Evolutionary conservation across 768 basidiomycete species (phyloP), one percentile per base, ranked within the genome.

Genomic region (Coprinopsis sp.): DNA sequence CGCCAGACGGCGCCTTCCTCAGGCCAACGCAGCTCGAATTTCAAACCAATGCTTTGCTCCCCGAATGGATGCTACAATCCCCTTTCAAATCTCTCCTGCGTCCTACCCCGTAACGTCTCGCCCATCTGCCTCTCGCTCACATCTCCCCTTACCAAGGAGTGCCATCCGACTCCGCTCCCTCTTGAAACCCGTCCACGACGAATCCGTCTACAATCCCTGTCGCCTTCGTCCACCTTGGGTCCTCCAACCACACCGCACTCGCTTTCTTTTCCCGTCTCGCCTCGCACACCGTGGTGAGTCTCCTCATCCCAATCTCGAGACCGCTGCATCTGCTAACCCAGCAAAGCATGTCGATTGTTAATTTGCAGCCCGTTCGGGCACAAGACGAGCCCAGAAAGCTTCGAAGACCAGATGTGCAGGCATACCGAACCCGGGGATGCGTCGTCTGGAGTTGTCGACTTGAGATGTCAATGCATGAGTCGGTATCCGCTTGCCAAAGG

Each of bases 361-460:
- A 77, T 7, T 79, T 84, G 27, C 78, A 81, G 3, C 94, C 95
- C 8, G n/a, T 98, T 98, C 60, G 83, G 79, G 4, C 86, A 94
- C 64, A 98, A 98, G 61, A 96, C 94, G 66, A 71, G 78, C 14
- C 93, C 96, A 65, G 93, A 98, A 71, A 98, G 96, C 66, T 98
- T 95, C 62, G 86, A 92, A 62, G 72, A 89, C 22, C 78, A 72
- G 56, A 82, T 84, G 44, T 87, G 59, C 78, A 94, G 10, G 77
- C 78, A 29, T 80, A 98, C 67, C 93, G 92, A 64, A 87, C 92
- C 0, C 97, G 79, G n/a, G 76, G 95, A 98, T 64, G 81, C 92
- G 14, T 76, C 93, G 58, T 69, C 77, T 3, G 80, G 83, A 54
- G 82, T 91, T 4, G 73, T 98, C 10, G 78, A 86, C 23, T 72